These are phyloP conservation scores for Clitopilus hobsonii DNA, from an alignment of 768 basidiomycete genomes.

Conservation along the genomic window DNA sequence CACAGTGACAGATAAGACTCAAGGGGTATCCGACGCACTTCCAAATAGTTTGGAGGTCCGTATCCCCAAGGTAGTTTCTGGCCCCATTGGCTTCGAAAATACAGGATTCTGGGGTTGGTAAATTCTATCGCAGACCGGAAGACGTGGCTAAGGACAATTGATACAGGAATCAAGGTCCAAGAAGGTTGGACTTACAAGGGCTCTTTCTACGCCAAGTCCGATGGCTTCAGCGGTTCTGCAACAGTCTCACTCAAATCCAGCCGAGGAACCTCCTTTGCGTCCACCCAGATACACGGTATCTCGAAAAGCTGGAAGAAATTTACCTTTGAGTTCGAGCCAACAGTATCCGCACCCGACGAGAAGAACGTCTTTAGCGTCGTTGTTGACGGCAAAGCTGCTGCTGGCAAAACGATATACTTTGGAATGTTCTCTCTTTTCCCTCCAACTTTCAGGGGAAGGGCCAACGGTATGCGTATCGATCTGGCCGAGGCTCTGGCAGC, in stretches of 20 bases:
- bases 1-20: conserved; percentile 34
- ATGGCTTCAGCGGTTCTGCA: conserved; percentile 27
- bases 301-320: conserved; percentile 46
- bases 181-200: conserved; percentile 50
- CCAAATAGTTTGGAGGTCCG: conserved; percentile 51
- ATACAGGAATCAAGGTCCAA: conserved; percentile 48
- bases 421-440: conserved; percentile 60
- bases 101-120: conserved; percentile 46
- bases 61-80: conserved; percentile 31
- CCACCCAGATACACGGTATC: conserved; percentile 20
- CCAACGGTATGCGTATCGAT: conserved; percentile 58
- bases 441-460: conserved; percentile 52
- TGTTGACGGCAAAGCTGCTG: conserved; percentile 38
- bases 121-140: background rate
- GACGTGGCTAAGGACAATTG: background rate
- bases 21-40: conserved; percentile 43
- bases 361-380: conserved; percentile 49
- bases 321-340: conserved; percentile 35
- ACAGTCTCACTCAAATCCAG: conserved; percentile 35
- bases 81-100: conserved; percentile 44
- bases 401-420: conserved; percentile 41
- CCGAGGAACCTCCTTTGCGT: conserved; percentile 33
- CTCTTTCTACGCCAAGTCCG: conserved; percentile 43
- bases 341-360: conserved; percentile 31
- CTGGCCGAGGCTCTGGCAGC: conserved; percentile 41